Conservation (phyloP, 495 filamentous ascomycete genomes). For the Hypoxylon perforatum region DNA sequence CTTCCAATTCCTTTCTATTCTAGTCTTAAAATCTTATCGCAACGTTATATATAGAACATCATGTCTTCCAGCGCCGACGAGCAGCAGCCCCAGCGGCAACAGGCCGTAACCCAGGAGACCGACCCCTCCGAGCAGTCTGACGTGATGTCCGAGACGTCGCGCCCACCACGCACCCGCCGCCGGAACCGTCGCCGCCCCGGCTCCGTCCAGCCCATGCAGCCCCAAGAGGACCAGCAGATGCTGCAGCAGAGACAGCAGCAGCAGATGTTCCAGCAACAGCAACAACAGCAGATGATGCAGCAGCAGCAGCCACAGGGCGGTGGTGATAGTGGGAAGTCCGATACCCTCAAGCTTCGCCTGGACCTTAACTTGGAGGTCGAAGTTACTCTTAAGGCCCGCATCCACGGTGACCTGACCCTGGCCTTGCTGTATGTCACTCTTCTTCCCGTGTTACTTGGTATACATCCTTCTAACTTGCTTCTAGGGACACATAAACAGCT, state of each 20-base stretch:
- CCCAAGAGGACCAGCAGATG: constrained; percentile 40
- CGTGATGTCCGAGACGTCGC: constrained; percentile 58
- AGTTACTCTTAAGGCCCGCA: constrained; percentile 85
- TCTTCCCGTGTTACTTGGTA: background rate
- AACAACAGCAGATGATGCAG: constrained; percentile 35
- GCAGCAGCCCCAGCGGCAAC: constrained; percentile 30
- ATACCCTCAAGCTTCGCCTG: constrained; percentile 76
- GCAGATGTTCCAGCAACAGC: constrained; percentile 39
- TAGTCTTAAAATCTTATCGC: background rate
- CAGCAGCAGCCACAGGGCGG: constrained; percentile 42
- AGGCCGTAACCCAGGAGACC: constrained; percentile 26
- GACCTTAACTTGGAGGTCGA: constrained; percentile 87
- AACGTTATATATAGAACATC: constrained; percentile 12
- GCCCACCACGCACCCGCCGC: constrained; percentile 44
- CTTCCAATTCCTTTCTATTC: background rate
- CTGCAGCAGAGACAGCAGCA: constrained; percentile 44
- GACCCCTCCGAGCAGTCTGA: constrained; percentile 44
- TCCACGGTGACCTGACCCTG: constrained; percentile 85
- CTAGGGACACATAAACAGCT: constrained; percentile 30
- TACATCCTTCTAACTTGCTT: constrained; percentile 6
- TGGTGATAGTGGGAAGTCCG: constrained; percentile 56
- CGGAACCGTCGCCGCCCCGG: constrained; percentile 40
- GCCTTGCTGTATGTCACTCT: constrained; percentile 74
- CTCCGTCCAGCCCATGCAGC: constrained; percentile 32
- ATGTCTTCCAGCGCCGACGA: constrained; percentile 38